Base-by-base conservation (phyloP, 108 stramenopile genomes). In the Skeletonema costatum region DNA sequence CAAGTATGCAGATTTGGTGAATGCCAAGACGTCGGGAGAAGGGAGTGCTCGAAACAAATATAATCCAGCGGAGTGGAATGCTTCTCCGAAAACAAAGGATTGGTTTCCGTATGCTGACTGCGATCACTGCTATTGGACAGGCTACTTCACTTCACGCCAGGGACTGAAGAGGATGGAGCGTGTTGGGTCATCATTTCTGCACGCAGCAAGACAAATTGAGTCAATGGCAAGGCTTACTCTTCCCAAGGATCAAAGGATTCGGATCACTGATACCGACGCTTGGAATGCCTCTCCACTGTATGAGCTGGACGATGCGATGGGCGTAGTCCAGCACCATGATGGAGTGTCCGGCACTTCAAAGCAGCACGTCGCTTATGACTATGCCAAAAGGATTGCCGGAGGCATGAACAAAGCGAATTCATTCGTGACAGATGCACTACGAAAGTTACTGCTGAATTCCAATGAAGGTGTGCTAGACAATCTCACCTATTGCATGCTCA, bases 101-200 rank as follows among this genome's bases (percentile, higher is more conserved):
- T 96, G 97, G 74, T 95, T 98, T 66, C 98, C 98, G n/a, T 97
- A 97, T 75, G 80, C 92, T 56, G 97, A 97, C 74, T 89, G 90
- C 69, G 78, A 87, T 38, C 85, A 97, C 69, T 87, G 92, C 67
- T 98, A 93, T 80, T 98, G 98, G 98, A 97, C 97, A 13, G 97
- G 98, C 1, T 98, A 97, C 79, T 98, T 97, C 83, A 90, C 97
- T 6, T 89, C 88, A 31, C 87, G 98, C 9, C 80, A 97, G 13
- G 80, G 87, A 7, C 80, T 98, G 17, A 99, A 98, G 70, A 77
- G 89, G 39, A 79, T 94, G 46, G 96, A 97, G 61, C 84, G 97
- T 32, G 90, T 88, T 14, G 88, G 83, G 29, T 92, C 92, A 4
- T 78, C 87, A 6, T 87, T 93, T 64, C 65, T 98, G 4, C 82